These are phyloP conservation scores for Eucalyptus sp. DNA, from an alignment of 345 rosid species.

Conservation along the genomic window DNA sequence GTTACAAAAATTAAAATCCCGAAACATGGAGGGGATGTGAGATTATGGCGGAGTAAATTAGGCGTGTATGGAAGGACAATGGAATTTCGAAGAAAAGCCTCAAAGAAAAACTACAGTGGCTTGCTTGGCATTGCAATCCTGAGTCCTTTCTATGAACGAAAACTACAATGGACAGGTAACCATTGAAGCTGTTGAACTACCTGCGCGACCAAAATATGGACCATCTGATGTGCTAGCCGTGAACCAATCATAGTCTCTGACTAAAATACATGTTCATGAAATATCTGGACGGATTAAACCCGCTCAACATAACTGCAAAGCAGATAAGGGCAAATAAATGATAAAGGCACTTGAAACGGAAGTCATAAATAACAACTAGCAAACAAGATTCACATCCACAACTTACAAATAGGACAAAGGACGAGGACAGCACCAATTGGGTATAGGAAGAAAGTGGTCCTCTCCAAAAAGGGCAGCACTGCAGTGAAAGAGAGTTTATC, in stretches of 20 bases:
- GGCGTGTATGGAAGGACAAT: neutral
- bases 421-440: constrained; percentile 78
- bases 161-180: neutral
- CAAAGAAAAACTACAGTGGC: neutral
- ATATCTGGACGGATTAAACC: constrained; percentile 97
- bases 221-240: constrained; percentile 3
- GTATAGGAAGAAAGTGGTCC: constrained; percentile 91
- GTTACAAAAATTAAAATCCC: neutral
- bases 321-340: neutral
- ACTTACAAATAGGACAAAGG: constrained; percentile 86
- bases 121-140: neutral
- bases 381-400: neutral
- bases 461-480: constrained; percentile 97
- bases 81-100: neutral
- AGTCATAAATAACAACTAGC: neutral
- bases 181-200: neutral
- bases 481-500: constrained; percentile 4
- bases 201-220: neutral
- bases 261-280: constrained; percentile 89
- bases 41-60: neutral
- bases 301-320: constrained; percentile 80
- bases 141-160: neutral
- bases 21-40: neutral
- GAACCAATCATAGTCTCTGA: constrained; percentile 40
- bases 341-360: neutral